Base-by-base conservation (phyloP, 345 rosid genomes). In the Angophora floribunda region DNA sequence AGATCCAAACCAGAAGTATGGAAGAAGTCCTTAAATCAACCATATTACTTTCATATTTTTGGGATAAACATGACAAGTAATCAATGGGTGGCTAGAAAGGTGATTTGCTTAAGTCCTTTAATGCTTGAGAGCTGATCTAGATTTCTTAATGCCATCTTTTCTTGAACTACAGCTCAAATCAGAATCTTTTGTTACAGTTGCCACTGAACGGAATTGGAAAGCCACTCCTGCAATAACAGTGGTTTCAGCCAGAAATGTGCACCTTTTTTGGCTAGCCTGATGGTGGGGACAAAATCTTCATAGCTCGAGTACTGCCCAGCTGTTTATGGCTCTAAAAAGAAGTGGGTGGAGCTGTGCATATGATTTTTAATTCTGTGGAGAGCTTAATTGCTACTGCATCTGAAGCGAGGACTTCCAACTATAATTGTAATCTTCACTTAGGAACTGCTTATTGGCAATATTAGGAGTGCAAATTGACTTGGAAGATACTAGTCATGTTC, bases 281-380 rank as follows among this genome's bases (percentile, higher is more conserved):
- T 26, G 2, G 7, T 0, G 7, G 32, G 67, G 67, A 26, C 13
- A 9, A 61, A 12, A 61, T 5, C 15, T 61, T 0, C 0, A 6
- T 30, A 26, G 67, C 67, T 26, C 0, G 0, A 0, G 65, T 59
- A 61, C 7, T 28, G 12, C 30, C 2, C 1, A 2, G 67, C 67
- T 61, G 2, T 1, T 61, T 59, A 59, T 59, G 30, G 30, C 67
- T 5, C 32, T 12, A 0, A 61, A 61, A 61, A 5, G n/a, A n/a
- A n/a, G n/a, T n/a, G n/a, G n/a, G n/a, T n/a, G n/a, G n/a, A n/a
- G n/a, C n/a, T n/a, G n/a, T n/a, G n/a, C n/a, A n/a, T n/a, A n/a
- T n/a, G n/a, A n/a, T n/a, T n/a, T n/a, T n/a, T n/a, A n/a, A n/a
- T n/a, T n/a, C n/a, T n/a, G n/a, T n/a, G n/a, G n/a, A n/a, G n/a